Evolutionary conservation across 352 stramenopile species (phyloP).

Genomic region (Phytophthora sojae): DNA sequence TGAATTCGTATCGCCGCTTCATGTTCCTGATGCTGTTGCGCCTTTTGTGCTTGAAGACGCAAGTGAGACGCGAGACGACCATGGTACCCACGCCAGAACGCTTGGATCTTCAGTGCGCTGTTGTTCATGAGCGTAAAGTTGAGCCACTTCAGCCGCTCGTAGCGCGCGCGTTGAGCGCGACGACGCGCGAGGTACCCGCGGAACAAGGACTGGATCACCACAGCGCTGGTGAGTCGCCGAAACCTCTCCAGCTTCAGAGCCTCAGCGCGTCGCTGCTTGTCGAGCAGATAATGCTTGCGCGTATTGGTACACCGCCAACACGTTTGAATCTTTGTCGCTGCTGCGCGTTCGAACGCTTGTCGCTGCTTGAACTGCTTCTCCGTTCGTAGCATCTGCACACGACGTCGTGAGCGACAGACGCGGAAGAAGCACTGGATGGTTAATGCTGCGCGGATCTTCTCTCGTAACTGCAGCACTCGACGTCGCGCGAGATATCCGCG

Average conservation of each 20-base stretch:
- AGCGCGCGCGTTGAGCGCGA: constrained; percentile 51
- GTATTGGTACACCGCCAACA: constrained; percentile 48
- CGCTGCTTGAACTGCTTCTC: constrained; percentile 46
- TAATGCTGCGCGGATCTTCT: constrained; percentile 51
- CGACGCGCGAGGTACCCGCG: constrained; percentile 70
- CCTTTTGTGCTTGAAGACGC: constrained; percentile 55
- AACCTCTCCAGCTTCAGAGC: constrained; percentile 47
- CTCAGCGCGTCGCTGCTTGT: constrained; percentile 40
- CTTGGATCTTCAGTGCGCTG: constrained; percentile 79
- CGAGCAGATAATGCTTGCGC: constrained; percentile 42
- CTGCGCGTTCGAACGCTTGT: constrained; percentile 32
- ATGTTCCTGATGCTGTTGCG: constrained; percentile 60
- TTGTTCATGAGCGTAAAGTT: constrained; percentile 66
- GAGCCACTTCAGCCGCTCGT: constrained; percentile 78
- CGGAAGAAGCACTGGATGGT: constrained; percentile 67
- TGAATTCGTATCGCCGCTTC: constrained; percentile 73
- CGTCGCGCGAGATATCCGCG: constrained; percentile 62
- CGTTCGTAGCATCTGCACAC: constrained; percentile 44
- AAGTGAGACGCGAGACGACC: constrained; percentile 68
- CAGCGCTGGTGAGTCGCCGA: constrained; percentile 48
- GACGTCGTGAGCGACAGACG: constrained; percentile 44
- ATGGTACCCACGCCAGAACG: constrained; percentile 78
- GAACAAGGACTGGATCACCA: constrained; percentile 70
- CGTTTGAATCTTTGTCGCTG: constrained; percentile 63
- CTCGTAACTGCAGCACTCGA: constrained; percentile 28